Evolutionary conservation across 768 basidiomycete genomes (phyloP).

Genomic region (Nevesoporus exiguus): DNA sequence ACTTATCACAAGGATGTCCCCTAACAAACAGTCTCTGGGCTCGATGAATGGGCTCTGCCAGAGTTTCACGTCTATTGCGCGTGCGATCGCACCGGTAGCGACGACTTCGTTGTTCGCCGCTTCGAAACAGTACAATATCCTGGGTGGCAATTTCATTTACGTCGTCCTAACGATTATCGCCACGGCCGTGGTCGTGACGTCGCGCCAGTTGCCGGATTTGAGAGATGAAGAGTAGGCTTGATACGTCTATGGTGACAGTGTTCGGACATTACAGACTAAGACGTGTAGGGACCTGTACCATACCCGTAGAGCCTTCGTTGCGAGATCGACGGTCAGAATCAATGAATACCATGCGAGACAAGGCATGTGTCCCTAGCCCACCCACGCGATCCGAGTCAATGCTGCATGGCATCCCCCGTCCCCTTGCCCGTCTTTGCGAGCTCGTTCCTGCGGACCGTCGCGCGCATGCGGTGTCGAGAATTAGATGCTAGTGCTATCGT

Average conservation of each 20-base stretch:
- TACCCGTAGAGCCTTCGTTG: background rate
- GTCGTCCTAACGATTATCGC: constrained; percentile 35
- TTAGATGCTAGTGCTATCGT: background rate
- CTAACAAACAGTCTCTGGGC: constrained; percentile 51
- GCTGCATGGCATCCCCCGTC: constrained; percentile 48
- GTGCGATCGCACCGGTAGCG: constrained; percentile 48
- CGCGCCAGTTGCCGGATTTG: constrained; percentile 21
- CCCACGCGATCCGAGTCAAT: constrained; percentile 27
- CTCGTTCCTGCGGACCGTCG: constrained; percentile 47
- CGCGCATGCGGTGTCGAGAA: background rate
- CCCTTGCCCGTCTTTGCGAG: constrained; percentile 55
- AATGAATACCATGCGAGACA: constrained; percentile 9
- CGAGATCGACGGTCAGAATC: background rate
- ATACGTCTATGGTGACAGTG: background rate
- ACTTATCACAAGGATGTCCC: constrained; percentile 51
- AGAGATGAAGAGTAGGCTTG: background rate
- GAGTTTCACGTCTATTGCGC: constrained; percentile 41
- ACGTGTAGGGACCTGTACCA: background rate
- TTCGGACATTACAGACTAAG: too few species aligned
- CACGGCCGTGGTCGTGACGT: constrained; percentile 21
- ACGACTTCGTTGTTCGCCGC: constrained; percentile 51
- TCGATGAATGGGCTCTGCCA: constrained; percentile 58
- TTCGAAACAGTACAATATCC: constrained; percentile 45
- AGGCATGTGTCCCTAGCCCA: background rate
- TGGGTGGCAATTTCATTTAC: constrained; percentile 53